Evolutionary conservation across 495 filamentous ascomycete genomes (phyloP).

Genomic region (Paragyromitra xinjiangensis): DNA sequence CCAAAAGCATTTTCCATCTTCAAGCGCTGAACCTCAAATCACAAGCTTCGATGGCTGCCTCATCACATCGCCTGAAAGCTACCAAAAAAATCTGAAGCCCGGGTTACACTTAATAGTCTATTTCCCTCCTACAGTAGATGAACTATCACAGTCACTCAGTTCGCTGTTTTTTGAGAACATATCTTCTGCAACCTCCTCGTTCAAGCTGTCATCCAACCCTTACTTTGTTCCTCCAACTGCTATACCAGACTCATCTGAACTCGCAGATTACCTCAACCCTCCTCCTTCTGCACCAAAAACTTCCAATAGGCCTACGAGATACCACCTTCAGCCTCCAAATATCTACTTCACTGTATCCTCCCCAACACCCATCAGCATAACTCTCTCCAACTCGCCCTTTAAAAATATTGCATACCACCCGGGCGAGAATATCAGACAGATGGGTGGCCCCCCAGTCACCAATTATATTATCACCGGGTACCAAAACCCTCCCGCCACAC

Average conservation of each 20-base stretch:
- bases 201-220: background rate
- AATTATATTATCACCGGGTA: background rate
- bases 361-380: conserved; percentile 42
- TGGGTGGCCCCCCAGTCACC: background rate
- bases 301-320: background rate
- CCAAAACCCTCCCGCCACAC: too few relatives aligned
- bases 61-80: conserved; percentile 36
- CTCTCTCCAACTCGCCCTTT: conserved; percentile 32
- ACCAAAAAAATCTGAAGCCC: conserved; percentile 27
- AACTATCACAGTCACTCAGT: conserved; percentile 31
- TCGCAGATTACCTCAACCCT: conserved; percentile 25
- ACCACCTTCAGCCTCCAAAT: conserved; percentile 37
- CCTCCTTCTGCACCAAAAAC: background rate
- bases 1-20: conserved; percentile 1
- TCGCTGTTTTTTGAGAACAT: conserved; percentile 9
- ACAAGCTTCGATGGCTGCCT: conserved; percentile 39
- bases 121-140: conserved; percentile 40
- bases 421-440: background rate
- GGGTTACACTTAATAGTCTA: conserved; percentile 44
- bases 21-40: conserved; percentile 26
- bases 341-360: conserved; percentile 37
- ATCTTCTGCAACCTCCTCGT: background rate
- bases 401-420: background rate
- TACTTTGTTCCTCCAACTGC: background rate
- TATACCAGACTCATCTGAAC: background rate